phyloP scores from a whole-genome alignment of 495 filamentous ascomycete species.

The Pyronema omphalodes region DNA sequence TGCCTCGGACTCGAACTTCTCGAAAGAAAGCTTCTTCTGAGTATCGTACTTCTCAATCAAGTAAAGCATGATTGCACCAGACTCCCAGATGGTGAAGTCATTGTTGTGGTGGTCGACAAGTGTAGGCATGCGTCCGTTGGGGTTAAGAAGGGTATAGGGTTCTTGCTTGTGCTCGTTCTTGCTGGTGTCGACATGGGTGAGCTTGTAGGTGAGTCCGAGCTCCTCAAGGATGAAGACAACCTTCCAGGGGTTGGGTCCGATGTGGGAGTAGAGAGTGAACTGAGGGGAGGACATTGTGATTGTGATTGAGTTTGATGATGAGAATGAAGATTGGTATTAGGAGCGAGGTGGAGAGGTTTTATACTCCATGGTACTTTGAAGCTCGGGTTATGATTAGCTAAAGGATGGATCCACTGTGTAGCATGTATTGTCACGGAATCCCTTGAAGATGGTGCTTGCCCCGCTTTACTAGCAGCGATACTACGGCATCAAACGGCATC shows the following conservation, averaged over 20 bases:
- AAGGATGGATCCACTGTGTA: too few species aligned
- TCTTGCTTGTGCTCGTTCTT: conserved; percentile 37
- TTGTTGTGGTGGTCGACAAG: conserved; percentile 51
- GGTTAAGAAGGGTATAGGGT: conserved; percentile 41
- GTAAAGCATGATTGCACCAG: conserved; percentile 56
- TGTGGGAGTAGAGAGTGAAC: conserved; percentile 26
- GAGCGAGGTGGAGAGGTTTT: too few species aligned
- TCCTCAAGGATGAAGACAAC: conserved; percentile 44
- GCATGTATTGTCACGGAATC: too few species aligned
- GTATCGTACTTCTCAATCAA: conserved; percentile 54
- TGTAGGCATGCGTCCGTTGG: conserved; percentile 48
- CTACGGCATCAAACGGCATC: too few species aligned
- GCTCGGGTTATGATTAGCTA: too few species aligned
- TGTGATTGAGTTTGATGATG: neutral
- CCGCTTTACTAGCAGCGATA: too few species aligned
- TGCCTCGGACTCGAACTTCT: conserved; percentile 30
- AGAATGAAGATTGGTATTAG: too few species aligned
- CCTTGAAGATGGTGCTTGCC: too few species aligned
- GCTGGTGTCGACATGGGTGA: conserved; percentile 24
- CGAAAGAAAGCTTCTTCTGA: conserved; percentile 39
- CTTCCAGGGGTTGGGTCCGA: conserved; percentile 48
- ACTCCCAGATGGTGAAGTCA: conserved; percentile 48
- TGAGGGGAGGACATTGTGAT: conserved; percentile 11
- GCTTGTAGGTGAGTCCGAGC: conserved; percentile 39
- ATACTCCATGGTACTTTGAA: too few species aligned